Base-by-base conservation (phyloP, 495 filamentous ascomycete species). In the Penicillium pulvis region DNA sequence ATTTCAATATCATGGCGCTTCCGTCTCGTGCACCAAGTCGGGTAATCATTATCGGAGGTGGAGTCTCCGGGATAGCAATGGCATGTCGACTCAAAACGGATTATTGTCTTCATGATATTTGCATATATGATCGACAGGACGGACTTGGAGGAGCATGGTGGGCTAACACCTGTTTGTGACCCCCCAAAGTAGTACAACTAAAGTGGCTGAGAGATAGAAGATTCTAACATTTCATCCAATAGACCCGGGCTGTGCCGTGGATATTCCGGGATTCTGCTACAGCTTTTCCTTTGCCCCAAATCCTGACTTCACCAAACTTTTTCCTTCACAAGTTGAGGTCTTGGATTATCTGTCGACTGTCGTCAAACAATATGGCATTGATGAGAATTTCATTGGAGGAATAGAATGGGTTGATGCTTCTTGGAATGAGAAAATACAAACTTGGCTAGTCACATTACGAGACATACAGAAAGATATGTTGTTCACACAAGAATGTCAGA, bases 401-500 rank as follows among this genome's bases (percentile, higher is more conserved):
- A 30, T 52, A 9, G 60, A 62, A 17, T 69, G 63, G 63, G 50
- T 48, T 3, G 58, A 49, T n/a, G 58, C 63, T 11, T 11, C 20
- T 2, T 66, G 66, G 66, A 52, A 58, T n/a, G 63, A 64, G 10
- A 50, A 52, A 6, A 57, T 58, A 14, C 20, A 55, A 4, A 64
- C 60, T 0, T 66, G 66, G 66, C 20, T 51, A 3, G 58, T 64
- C 6, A 56, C 41, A 1, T 49, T 69, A 5, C 47, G 51, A 16
- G 51, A 64, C n/a, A 36, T 58, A 10, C 17, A 53, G 17, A 66
- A 58, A 2, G 39, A 48, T 0, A 19, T 55, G n/a, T 20, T 51
- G 8, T 64, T 66, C 17, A 62, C 46, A 1, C 72, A 75, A 51
- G 62, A 75, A 42, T 76, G 73, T 31, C 79, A 79, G 62, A 67